phyloP scores from a whole-genome alignment of 805 yeast genomes.

The Candida krabiensis region DNA sequence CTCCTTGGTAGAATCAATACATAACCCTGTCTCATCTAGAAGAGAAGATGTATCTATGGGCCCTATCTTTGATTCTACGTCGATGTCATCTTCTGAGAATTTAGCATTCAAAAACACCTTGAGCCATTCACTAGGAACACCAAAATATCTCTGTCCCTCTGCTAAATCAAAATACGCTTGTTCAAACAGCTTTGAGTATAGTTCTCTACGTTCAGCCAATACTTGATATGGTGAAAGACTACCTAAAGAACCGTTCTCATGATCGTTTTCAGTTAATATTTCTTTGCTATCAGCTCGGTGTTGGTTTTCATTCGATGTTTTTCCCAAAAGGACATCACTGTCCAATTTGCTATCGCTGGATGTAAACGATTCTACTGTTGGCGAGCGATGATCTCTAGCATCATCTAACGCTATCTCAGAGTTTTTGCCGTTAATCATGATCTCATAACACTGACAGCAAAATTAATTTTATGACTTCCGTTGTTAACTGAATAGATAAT shows the following conservation, averaged over 20 bases:
- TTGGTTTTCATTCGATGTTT: not conserved
- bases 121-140: conserved; percentile 49
- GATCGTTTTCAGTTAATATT: too few relatives aligned
- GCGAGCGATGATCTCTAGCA: too few relatives aligned
- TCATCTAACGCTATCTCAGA: too few relatives aligned
- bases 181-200: conserved; percentile 13
- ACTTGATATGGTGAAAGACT: conserved; percentile 10
- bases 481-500: too few relatives aligned
- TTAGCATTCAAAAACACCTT: conserved; percentile 38
- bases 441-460: too few relatives aligned
- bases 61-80: conserved; percentile 36
- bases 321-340: too few relatives aligned
- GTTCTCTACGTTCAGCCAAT: conserved; percentile 19
- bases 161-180: conserved; percentile 17
- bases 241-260: conserved; percentile 5
- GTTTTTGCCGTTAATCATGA: too few relatives aligned
- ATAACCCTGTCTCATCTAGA: conserved; percentile 45
- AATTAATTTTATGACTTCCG: too few relatives aligned
- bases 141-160: conserved; percentile 51
- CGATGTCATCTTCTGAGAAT: conserved; percentile 29
- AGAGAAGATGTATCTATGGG: conserved; percentile 47
- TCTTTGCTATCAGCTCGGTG: not conserved
- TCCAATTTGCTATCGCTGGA: too few relatives aligned
- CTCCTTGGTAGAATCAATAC: conserved; percentile 27
- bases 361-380: too few relatives aligned